Evolutionary conservation across 1,139 yeast genomes (phyloP).

Genomic region (Yamadazyma dushanensis): DNA sequence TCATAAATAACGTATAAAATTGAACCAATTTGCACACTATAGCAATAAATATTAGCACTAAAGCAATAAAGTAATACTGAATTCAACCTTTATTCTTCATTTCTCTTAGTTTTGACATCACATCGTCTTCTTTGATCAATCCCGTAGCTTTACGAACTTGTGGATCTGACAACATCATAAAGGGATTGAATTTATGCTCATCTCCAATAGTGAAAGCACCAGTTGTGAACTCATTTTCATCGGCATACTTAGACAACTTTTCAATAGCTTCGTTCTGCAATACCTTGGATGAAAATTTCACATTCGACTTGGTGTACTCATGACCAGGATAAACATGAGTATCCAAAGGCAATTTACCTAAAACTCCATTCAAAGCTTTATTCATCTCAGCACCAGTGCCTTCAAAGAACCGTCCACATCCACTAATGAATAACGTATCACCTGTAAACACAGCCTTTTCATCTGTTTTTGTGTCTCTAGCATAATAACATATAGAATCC

Average conservation of each 20-base stretch:
- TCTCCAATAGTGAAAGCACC: slow-evolving; percentile 84
- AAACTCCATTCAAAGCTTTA: slow-evolving; percentile 54
- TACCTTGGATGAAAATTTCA: slow-evolving; percentile 69
- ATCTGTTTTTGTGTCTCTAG: slow-evolving; percentile 57
- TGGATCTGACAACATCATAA: slow-evolving; percentile 72
- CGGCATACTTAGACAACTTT: slow-evolving; percentile 51
- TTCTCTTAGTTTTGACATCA: slow-evolving; percentile 68
- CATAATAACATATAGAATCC: slow-evolving; percentile 88
- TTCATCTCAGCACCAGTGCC: slow-evolving; percentile 86
- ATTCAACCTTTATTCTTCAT: slow-evolving; percentile 51
- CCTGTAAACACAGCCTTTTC: slow-evolving; percentile 88
- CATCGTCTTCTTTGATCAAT: slow-evolving; percentile 40
- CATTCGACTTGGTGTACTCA: slow-evolving; percentile 86
- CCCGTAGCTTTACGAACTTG: slow-evolving; percentile 50
- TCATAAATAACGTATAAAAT: neutral
- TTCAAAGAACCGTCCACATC: slow-evolving; percentile 96
- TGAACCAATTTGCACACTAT: too few relatives aligned
- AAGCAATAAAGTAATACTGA: neutral
- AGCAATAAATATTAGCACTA: too few relatives aligned
- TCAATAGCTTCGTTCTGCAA: slow-evolving; percentile 55
- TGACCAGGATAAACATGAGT: slow-evolving; percentile 90
- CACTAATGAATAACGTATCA: slow-evolving; percentile 89
- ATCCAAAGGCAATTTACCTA: slow-evolving; percentile 63
- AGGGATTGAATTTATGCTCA: slow-evolving; percentile 83
- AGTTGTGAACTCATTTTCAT: slow-evolving; percentile 67